Conservation (phyloP, 1,284 basidiomycete genomes). For the Tetrapyrgos nigripes region DNA sequence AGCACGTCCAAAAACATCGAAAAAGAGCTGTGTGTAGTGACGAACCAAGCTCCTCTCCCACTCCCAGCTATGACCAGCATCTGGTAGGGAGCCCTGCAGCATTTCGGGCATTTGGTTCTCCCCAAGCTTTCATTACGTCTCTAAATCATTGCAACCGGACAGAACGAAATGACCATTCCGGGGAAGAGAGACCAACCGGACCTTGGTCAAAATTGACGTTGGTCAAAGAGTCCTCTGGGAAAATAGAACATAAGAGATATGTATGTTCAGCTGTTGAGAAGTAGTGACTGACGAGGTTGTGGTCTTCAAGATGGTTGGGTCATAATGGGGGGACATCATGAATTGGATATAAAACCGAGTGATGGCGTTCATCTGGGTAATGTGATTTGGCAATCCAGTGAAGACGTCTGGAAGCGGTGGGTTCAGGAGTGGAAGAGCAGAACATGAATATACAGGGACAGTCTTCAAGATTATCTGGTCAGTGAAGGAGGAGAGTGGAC, state of each 20-base stretch:
- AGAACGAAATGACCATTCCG: background rate
- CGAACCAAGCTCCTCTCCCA: background rate
- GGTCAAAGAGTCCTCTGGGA: background rate
- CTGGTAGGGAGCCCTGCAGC: background rate
- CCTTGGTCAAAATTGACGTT: no score
- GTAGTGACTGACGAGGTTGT: background rate
- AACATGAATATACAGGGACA: background rate
- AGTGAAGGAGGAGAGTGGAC: background rate
- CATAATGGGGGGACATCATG: background rate
- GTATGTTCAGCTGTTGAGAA: background rate
- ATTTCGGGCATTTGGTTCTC: background rate
- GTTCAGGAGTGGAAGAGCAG: background rate
- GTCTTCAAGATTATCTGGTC: background rate
- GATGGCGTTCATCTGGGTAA: background rate
- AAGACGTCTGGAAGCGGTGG: background rate
- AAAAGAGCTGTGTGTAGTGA: background rate
- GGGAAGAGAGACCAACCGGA: background rate
- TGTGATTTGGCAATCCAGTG: background rate
- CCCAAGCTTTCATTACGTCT: background rate
- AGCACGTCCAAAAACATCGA: background rate
- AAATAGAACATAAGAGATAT: background rate
- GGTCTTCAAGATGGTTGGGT: background rate
- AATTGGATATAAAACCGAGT: background rate
- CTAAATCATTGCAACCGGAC: background rate
- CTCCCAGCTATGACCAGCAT: background rate